A percentile compares a stretch with the other conserved stretches of the same genome.
phyloP scores from a whole-genome alignment of 768 basidiomycete species.

The Termitomyces sp. region DNA sequence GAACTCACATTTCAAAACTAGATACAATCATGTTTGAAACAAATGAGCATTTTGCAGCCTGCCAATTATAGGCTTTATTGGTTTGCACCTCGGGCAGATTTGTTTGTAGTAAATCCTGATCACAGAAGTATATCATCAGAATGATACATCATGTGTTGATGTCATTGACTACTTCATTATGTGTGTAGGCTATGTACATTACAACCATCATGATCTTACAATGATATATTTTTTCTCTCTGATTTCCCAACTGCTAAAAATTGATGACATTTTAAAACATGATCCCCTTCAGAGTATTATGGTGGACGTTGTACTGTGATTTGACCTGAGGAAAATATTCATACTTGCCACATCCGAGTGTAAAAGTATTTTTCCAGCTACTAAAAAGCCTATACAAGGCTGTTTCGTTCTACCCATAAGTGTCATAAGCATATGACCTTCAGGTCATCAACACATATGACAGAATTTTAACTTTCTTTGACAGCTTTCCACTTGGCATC shows the following conservation, averaged over 20 bases:
- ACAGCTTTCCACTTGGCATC: not conserved
- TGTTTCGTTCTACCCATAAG: not conserved
- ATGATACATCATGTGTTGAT: constrained; percentile 8
- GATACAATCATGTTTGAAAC: constrained; percentile 35
- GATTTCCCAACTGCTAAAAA: not conserved
- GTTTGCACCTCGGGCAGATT: constrained; percentile 53
- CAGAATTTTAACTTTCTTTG: constrained; percentile 7
- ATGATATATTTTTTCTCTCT: not conserved
- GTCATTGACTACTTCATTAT: not conserved
- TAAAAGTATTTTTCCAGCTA: not conserved
- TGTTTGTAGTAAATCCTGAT: constrained; percentile 77
- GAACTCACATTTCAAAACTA: constrained; percentile 27
- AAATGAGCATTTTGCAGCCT: constrained; percentile 19
- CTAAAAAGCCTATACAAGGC: not conserved
- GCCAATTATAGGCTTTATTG: constrained; percentile 74
- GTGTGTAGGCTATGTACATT: not conserved
- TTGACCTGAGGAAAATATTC: not conserved
- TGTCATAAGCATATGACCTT: not conserved
- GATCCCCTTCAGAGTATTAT: not conserved
- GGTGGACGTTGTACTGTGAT: not conserved
- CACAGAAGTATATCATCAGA: constrained; percentile 19
- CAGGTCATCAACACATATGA: not conserved
- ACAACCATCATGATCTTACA: constrained; percentile 2
- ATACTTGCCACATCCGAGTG: not conserved
- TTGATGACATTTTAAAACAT: not conserved